Conservation (phyloP, 2,329 filamentous ascomycete species). For the Dactylonectria estremocensis region DNA sequence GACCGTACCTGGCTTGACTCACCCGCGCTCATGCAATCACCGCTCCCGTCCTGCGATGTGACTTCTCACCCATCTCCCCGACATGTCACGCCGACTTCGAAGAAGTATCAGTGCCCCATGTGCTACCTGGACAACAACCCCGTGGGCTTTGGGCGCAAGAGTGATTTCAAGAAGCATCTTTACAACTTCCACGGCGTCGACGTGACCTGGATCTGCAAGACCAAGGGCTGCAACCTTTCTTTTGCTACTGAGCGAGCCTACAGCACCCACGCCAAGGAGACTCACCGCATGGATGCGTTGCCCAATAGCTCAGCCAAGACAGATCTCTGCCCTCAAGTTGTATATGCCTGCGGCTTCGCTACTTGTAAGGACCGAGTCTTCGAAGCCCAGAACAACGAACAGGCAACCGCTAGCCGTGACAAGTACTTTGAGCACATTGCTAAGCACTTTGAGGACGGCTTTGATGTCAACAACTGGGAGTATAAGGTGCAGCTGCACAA, state of each 20-base stretch:
- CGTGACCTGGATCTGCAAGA: constrained; percentile 60
- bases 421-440: constrained; percentile 65
- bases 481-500: constrained; percentile 62
- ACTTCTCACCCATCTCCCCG: constrained; percentile 56
- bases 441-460: constrained; percentile 62
- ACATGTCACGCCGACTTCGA: constrained; percentile 56
- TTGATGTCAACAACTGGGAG: constrained; percentile 60
- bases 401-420: constrained; percentile 56
- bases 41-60: constrained; percentile 51
- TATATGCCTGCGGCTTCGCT: constrained; percentile 61
- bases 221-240: constrained; percentile 58
- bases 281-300: constrained; percentile 59
- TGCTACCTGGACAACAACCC: constrained; percentile 62
- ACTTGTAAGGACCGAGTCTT: constrained; percentile 61
- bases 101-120: constrained; percentile 63
- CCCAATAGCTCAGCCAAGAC: constrained; percentile 59
- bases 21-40: constrained; percentile 55
- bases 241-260: constrained; percentile 64
- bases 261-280: constrained; percentile 61
- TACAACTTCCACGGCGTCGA: constrained; percentile 63
- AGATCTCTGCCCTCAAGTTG: constrained; percentile 60
- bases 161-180: constrained; percentile 65
- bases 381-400: constrained; percentile 56
- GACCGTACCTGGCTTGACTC: constrained; percentile 60
- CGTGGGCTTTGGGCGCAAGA: constrained; percentile 63